Conservation (phyloP, 2,329 filamentous ascomycete genomes). For the Colletotrichum truncatum region DNA sequence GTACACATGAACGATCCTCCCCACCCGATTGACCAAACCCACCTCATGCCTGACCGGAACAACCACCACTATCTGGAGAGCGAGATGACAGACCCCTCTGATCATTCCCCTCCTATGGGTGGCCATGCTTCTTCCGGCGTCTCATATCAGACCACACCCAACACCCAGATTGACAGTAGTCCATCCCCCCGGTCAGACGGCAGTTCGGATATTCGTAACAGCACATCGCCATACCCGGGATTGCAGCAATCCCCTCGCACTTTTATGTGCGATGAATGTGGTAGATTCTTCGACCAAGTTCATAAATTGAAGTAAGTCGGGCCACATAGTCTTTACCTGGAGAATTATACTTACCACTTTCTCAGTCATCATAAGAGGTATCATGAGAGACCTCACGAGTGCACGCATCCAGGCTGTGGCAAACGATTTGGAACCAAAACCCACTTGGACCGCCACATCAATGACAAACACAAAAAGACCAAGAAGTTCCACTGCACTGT, state of each 20-base stretch:
- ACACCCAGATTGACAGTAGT: constrained; percentile 52
- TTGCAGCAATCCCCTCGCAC: constrained; percentile 36
- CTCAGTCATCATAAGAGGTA: constrained; percentile 70
- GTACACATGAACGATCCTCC: constrained; percentile 9
- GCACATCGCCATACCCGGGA: constrained; percentile 42
- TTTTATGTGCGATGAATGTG: constrained; percentile 52
- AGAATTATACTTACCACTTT: constrained; percentile 32
- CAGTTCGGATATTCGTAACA: constrained; percentile 47
- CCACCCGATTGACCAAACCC: constrained; percentile 1
- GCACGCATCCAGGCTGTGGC: constrained; percentile 60
- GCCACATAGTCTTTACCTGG: constrained; percentile 6
- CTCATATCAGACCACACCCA: constrained; percentile 55
- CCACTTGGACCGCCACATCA: constrained; percentile 69
- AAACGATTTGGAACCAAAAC: constrained; percentile 70
- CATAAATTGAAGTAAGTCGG: constrained; percentile 68
- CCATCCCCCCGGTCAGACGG: constrained; percentile 50
- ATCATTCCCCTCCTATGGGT: constrained; percentile 52
- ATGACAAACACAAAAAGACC: constrained; percentile 68
- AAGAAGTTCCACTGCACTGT: constrained; percentile 68
- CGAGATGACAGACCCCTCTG: constrained; percentile 43
- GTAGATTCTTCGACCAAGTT: constrained; percentile 62
- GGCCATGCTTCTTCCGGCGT: constrained; percentile 49
- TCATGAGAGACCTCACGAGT: constrained; percentile 68
- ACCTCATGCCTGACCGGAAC: constrained; percentile 21
- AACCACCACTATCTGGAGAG: constrained; percentile 30